Base-by-base conservation (phyloP, 495 filamentous ascomycete species). In the Penicillium egyptiacum region DNA sequence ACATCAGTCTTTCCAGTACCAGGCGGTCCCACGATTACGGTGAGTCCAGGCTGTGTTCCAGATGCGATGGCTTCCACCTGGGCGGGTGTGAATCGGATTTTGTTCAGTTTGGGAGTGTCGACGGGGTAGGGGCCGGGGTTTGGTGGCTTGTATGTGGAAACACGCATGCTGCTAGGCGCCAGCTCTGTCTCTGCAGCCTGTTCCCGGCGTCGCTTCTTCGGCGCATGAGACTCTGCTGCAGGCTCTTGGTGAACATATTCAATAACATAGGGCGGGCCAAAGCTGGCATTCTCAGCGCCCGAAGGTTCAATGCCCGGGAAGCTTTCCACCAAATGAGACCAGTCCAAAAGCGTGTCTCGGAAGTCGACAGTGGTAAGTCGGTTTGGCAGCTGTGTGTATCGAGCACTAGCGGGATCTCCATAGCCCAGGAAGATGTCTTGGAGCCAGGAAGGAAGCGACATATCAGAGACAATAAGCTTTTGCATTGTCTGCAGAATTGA, bases 1-100 rank as follows among this genome's bases (percentile, higher is more conserved):
- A 99, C 95, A 72, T 99, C 94, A 26, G 94, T 99, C 76, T 99
- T 99, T 55, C 94, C 94, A 3, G 94, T 99, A 14, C 94, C 94
- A 9, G 94, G 94, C 40, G 94, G 94, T 0, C 94, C 94, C 54
- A 98, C 91, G 57, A 99, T 89, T 59, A 99, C 83, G 11, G 92
- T 96, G 44, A 99, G 81, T 12, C 94, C 94, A 16, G 94, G 95
- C 62, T 99, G 96, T 23, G 88, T 94, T 19, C 94, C 94, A 33
- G 94, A 97, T 40, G 86, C 82, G 58, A 99, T 96, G 41, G 94
- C 94, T 65, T 96, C 89, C 42, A 95, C 83, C 70, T 99, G 94
- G 4, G 88, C 81, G 25, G 95, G 85, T 2, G 94, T 99, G 71
- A 98, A 99, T 22, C 88, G 88, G 40, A 98, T 81, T 10, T 76